These are phyloP conservation scores for Trametes cubensis DNA, from an alignment of 768 basidiomycete species.

Conservation along the genomic window DNA sequence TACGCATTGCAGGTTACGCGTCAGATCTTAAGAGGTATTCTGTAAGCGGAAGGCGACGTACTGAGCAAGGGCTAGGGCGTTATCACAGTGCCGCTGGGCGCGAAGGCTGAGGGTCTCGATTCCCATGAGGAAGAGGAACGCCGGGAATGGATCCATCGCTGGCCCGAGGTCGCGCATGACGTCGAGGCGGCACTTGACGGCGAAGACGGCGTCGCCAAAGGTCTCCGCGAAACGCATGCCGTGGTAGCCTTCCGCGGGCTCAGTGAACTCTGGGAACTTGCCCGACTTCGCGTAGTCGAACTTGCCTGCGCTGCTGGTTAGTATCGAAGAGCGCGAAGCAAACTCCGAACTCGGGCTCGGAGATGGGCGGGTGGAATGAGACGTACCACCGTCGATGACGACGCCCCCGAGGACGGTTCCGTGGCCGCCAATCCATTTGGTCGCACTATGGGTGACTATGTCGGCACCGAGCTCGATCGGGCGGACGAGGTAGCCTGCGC, in stretches of 20 bases:
- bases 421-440: conserved; percentile 86
- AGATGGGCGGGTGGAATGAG: background rate
- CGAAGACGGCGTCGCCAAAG: conserved; percentile 67
- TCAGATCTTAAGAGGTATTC: no score
- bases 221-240: conserved; percentile 67
- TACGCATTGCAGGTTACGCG: background rate
- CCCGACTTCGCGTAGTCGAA: conserved; percentile 74
- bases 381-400: conserved; percentile 67
- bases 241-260: conserved; percentile 77
- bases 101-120: conserved; percentile 78
- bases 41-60: conserved; percentile 30
- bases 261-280: conserved; percentile 74
- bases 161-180: conserved; percentile 72
- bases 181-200: conserved; percentile 65
- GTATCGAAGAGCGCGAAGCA: background rate
- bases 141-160: conserved; percentile 70
- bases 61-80: conserved; percentile 70
- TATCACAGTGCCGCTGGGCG: conserved; percentile 72
- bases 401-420: conserved; percentile 81
- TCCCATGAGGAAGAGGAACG: conserved; percentile 75
- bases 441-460: conserved; percentile 77
- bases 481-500: conserved; percentile 57
- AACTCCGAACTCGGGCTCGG: background rate
- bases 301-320: conserved; percentile 44
- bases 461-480: conserved; percentile 82